phyloP scores from a whole-genome alignment of 2,329 filamentous ascomycete genomes.

The Penicillium fuscoglaucum region DNA sequence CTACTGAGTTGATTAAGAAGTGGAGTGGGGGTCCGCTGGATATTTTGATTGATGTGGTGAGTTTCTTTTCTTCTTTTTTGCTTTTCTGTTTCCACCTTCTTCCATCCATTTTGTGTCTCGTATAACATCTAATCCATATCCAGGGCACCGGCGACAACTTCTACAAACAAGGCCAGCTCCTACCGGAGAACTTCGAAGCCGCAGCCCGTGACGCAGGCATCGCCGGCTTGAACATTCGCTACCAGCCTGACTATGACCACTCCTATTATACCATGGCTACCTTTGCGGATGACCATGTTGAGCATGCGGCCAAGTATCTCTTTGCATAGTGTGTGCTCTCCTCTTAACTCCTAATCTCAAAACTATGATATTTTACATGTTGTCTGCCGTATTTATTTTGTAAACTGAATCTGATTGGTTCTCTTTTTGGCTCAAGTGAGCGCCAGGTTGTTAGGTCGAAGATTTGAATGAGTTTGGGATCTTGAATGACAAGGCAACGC shows the following conservation, averaged over 20 bases:
- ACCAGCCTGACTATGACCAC: conserved; percentile 92
- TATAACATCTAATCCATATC: background rate
- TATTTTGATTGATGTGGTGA: conserved; percentile 81
- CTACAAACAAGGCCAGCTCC: conserved; percentile 88
- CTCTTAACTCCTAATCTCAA: conserved; percentile 2
- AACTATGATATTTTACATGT: background rate
- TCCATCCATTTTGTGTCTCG: background rate
- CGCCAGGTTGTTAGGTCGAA: conserved; percentile 13
- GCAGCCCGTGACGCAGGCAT: conserved; percentile 76
- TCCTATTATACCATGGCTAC: conserved; percentile 95
- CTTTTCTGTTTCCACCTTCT: background rate
- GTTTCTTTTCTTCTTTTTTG: conserved; percentile 36
- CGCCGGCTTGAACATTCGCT: conserved; percentile 71
- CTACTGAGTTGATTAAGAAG: conserved; percentile 79
- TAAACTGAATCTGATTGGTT: conserved; percentile 15
- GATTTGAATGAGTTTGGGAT: conserved; percentile 10
- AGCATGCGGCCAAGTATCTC: conserved; percentile 86
- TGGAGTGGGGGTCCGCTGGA: conserved; percentile 69
- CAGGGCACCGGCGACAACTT: conserved; percentile 93
- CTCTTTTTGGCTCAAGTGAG: conserved; percentile 17
- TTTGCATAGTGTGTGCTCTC: conserved; percentile 54
- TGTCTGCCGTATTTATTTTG: conserved; percentile 2
- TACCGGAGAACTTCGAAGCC: conserved; percentile 87
- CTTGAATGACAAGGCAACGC: background rate
- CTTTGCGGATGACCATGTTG: conserved; percentile 87